Evolutionary conservation across 163 green algal species (phyloP).

Genomic region (Chlamydomonas reinhardtii): DNA sequence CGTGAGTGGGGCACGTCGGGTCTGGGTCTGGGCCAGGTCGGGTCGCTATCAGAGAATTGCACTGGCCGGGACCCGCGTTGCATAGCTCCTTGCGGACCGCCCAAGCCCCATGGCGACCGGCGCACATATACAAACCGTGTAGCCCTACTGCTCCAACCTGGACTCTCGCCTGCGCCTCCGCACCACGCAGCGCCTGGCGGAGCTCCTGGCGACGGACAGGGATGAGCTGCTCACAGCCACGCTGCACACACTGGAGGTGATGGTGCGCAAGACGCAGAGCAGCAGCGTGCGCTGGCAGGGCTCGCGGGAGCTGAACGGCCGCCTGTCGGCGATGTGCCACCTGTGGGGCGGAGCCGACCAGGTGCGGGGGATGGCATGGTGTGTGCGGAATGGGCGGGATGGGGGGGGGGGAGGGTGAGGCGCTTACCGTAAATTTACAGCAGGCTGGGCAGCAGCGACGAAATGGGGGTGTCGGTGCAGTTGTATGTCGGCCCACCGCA

Average conservation of each 20-base stretch:
- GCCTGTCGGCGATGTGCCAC: constrained; percentile 80
- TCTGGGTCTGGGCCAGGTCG: neutral
- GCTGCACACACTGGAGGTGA: constrained; percentile 70
- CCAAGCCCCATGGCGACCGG: too few relatives aligned
- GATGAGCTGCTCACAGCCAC: constrained; percentile 77
- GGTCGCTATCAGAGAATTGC: too few relatives aligned
- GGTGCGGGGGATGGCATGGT: constrained; percentile 47
- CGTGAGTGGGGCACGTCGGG: constrained; percentile 59
- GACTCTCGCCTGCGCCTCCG: too few relatives aligned
- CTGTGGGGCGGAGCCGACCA: constrained; percentile 89
- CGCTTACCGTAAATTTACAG: too few relatives aligned
- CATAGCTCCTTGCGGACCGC: too few relatives aligned
- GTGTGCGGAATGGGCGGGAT: neutral
- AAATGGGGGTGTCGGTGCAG: too few relatives aligned
- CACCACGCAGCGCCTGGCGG: constrained; percentile 79
- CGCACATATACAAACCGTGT: too few relatives aligned
- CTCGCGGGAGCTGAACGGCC: constrained; percentile 69
- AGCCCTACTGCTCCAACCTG: too few relatives aligned
- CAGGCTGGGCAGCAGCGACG: too few relatives aligned
- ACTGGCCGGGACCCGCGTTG: too few relatives aligned
- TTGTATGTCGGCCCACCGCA: too few relatives aligned
- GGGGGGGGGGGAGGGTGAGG: too few relatives aligned
- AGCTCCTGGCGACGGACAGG: constrained; percentile 81
- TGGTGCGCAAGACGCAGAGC: constrained; percentile 81
- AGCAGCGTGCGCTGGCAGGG: constrained; percentile 78